Conservation (phyloP, 2,329 filamentous ascomycete genomes). For the Westerdykella sp. region DNA sequence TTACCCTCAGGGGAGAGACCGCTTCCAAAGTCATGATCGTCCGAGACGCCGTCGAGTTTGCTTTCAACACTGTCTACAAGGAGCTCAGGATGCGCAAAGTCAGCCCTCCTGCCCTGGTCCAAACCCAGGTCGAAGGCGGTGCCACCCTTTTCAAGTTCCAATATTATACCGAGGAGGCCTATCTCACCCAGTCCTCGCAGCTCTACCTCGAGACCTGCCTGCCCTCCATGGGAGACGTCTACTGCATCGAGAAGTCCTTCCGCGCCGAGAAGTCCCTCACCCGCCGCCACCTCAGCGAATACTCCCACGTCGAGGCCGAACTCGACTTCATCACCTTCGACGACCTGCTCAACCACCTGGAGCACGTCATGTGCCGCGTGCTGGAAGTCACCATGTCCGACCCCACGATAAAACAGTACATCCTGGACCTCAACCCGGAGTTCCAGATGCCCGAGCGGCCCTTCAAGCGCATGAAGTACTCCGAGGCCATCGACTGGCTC, state of each 20-base stretch:
- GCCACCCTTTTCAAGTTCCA: slow-evolving; percentile 83
- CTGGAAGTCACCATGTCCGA: slow-evolving; percentile 72
- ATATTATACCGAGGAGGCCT: slow-evolving; percentile 86
- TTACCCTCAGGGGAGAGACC: slow-evolving; percentile 77
- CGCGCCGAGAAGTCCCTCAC: slow-evolving; percentile 95
- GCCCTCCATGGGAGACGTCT: slow-evolving; percentile 86
- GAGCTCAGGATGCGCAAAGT: slow-evolving; percentile 76
- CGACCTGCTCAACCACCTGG: slow-evolving; percentile 80
- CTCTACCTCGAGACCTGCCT: slow-evolving; percentile 95
- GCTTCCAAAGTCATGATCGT: slow-evolving; percentile 84
- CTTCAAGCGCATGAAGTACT: slow-evolving; percentile 92
- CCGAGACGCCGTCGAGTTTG: slow-evolving; percentile 70
- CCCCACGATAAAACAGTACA: slow-evolving; percentile 61
- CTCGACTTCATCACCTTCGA: slow-evolving; percentile 92
- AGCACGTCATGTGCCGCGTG: slow-evolving; percentile 80
- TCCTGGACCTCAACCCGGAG: slow-evolving; percentile 84
- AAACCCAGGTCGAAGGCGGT: slow-evolving; percentile 91
- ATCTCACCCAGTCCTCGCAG: slow-evolving; percentile 93
- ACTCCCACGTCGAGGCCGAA: slow-evolving; percentile 94
- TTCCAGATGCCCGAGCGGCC: slow-evolving; percentile 78
- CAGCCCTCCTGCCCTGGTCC: slow-evolving; percentile 82
- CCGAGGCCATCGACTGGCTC: slow-evolving; percentile 91
- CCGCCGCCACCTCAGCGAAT: slow-evolving; percentile 88
- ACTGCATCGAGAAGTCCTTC: slow-evolving; percentile 98
- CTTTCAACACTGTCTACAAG: slow-evolving; percentile 73